Conservation (phyloP, 371 early-diverging fungal genomes). For the Catenaria anguillulae region DNA sequence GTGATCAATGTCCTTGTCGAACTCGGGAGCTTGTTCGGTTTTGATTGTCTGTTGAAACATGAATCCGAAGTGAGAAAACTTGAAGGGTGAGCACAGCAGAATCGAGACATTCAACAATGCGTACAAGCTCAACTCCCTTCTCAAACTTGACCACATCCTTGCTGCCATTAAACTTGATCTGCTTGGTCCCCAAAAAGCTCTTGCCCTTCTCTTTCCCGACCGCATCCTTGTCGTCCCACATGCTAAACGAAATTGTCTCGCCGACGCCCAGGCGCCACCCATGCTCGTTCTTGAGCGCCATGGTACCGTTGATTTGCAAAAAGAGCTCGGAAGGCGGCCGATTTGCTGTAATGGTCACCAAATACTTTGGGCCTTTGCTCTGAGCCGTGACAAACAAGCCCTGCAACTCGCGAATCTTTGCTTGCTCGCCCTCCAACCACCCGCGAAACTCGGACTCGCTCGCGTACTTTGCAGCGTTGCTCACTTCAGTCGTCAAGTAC, state of each 20-base stretch:
- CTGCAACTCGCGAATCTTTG: background rate
- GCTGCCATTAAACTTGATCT: background rate
- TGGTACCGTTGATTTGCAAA: background rate
- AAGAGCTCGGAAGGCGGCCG: background rate
- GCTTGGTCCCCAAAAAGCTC: background rate
- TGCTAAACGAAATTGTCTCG: background rate
- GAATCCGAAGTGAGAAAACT: background rate
- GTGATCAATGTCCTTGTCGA: background rate
- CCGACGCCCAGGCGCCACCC: background rate
- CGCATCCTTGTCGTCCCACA: slow-evolving; percentile 4
- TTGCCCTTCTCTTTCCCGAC: background rate
- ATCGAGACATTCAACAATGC: no score
- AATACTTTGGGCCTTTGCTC: background rate
- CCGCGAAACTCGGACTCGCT: background rate
- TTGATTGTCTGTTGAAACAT: background rate
- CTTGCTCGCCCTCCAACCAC: background rate
- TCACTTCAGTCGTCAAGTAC: background rate
- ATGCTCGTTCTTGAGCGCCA: background rate
- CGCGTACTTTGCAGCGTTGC: background rate
- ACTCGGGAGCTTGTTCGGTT: background rate
- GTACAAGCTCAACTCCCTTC: background rate
- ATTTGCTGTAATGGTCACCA: background rate
- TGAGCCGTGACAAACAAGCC: background rate
- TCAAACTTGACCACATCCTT: background rate
- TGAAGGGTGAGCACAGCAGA: no score